Percentiles rank a stretch among this genome's conserved stretches.
These are phyloP conservation scores for Pontederia paniculata DNA, from an alignment of 176 grass and related monocot genomes.

Conservation along the genomic window DNA sequence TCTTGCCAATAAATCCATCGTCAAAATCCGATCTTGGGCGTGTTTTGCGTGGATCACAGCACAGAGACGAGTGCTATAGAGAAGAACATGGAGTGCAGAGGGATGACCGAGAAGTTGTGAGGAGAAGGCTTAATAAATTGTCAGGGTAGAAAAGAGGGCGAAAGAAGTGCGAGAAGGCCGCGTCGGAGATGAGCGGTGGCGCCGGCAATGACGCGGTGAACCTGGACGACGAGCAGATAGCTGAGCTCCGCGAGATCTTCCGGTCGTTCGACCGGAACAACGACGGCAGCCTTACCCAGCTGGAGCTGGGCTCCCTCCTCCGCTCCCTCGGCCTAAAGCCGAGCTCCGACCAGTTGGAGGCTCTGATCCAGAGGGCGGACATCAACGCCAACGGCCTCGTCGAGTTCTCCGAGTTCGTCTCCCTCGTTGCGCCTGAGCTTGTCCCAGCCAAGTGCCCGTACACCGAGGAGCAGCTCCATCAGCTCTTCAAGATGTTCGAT, in stretches of 20 bases:
- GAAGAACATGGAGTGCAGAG: no score
- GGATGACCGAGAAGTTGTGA: background rate
- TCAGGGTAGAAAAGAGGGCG: no score
- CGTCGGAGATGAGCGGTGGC: conserved; percentile 21
- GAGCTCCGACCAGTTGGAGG: conserved; percentile 50
- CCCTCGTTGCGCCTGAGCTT: conserved; percentile 62
- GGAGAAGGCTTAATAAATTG: background rate
- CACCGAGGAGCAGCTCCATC: conserved; percentile 68
- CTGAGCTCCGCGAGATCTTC: conserved; percentile 77
- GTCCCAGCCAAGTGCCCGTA: conserved; percentile 53
- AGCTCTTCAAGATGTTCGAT: conserved; percentile 69
- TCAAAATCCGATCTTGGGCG: no score
- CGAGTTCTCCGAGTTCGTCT: conserved; percentile 92
- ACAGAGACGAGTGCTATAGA: no score
- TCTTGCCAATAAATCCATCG: no score
- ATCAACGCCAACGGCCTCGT: conserved; percentile 76
- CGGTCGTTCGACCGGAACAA: conserved; percentile 82
- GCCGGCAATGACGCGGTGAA: background rate
- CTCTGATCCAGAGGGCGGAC: conserved; percentile 64
- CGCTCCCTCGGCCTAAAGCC: conserved; percentile 74
- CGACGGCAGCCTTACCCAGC: conserved; percentile 79
- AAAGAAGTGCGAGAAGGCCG: background rate
- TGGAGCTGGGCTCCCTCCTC: conserved; percentile 81
- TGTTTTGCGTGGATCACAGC: no score
- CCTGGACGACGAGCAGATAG: conserved; percentile 54